Evolutionary conservation across 768 basidiomycete species (phyloP).

Genomic region (Collybia sordida): DNA sequence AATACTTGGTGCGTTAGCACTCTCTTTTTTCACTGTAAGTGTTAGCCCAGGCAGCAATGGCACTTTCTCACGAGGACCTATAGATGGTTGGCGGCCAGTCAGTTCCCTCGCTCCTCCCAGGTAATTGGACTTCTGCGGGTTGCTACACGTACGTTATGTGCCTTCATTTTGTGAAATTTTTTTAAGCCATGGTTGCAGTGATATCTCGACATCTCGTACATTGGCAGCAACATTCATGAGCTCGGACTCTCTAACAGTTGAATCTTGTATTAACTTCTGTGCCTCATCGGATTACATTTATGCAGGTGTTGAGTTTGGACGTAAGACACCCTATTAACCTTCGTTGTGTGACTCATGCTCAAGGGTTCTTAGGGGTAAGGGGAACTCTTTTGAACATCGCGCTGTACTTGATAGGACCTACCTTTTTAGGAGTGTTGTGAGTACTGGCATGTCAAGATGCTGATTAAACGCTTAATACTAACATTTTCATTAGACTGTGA

Average conservation of each 20-base stretch:
- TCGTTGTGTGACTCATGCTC: not conserved
- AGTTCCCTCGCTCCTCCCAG: conserved; percentile 34
- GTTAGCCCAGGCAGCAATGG: no score
- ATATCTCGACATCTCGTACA: conserved; percentile 47
- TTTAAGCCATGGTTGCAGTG: conserved; percentile 17
- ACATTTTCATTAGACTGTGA: conserved; percentile 49
- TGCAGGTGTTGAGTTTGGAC: conserved; percentile 66
- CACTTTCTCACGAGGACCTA: no score
- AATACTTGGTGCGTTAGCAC: no score
- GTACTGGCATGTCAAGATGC: conserved; percentile 8
- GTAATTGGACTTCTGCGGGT: conserved; percentile 46
- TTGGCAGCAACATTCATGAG: conserved; percentile 44
- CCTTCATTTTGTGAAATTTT: not conserved
- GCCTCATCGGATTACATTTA: conserved; percentile 39
- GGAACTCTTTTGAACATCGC: not conserved
- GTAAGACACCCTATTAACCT: conserved; percentile 22
- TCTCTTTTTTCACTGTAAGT: no score
- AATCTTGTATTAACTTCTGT: conserved; percentile 39
- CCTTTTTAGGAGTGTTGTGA: conserved; percentile 39
- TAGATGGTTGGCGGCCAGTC: conserved; percentile 4
- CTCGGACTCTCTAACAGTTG: conserved; percentile 55
- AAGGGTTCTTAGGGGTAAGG: conserved; percentile 13
- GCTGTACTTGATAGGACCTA: not conserved
- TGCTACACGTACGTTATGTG: conserved; percentile 44
- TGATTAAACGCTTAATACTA: not conserved